A percentile compares a stretch with the other conserved stretches of the same genome.
These are phyloP conservation scores for Puccinellia tenuiflora DNA, from an alignment of 176 grass and related monocot species.

Conservation along the genomic window DNA sequence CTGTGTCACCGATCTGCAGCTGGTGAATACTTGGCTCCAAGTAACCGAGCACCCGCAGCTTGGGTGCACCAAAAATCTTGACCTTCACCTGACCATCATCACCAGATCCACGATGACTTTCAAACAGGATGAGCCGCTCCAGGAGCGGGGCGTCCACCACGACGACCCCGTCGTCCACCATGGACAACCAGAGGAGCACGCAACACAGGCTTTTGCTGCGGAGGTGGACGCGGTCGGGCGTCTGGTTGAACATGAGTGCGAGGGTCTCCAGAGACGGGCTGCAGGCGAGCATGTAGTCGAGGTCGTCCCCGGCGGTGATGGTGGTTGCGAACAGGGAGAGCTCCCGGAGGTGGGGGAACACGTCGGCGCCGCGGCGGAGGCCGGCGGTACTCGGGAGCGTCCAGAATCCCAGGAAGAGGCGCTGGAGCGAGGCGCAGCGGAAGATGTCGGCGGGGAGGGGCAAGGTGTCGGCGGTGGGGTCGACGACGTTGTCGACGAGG, in stretches of 20 bases:
- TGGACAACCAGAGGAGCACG: background rate
- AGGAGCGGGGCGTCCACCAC: background rate
- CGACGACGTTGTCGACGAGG: background rate
- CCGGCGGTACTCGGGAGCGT: background rate
- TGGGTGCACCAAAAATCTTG: background rate
- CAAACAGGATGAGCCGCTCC: slow-evolving; percentile 5
- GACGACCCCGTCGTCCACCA: background rate
- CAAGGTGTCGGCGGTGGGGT: background rate
- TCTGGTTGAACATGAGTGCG: background rate
- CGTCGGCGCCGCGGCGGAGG: background rate
- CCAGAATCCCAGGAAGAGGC: slow-evolving; percentile 6
- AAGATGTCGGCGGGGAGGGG: background rate
- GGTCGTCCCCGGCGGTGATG: background rate
- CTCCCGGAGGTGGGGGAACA: background rate
- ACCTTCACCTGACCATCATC: background rate
- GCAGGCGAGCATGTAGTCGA: background rate
- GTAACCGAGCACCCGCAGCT: slow-evolving; percentile 6
- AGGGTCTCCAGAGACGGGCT: slow-evolving; percentile 22
- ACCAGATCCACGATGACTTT: background rate
- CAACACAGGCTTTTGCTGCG: slow-evolving; percentile 1
- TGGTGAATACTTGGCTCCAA: background rate
- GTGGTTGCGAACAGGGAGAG: background rate
- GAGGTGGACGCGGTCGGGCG: background rate
- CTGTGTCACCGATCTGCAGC: background rate
- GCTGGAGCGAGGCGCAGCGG: background rate